A percentile compares a stretch with the other conserved stretches of the same genome.
Evolutionary conservation across 768 basidiomycete species (phyloP).

Genomic region (Artomyces pyxidatus): DNA sequence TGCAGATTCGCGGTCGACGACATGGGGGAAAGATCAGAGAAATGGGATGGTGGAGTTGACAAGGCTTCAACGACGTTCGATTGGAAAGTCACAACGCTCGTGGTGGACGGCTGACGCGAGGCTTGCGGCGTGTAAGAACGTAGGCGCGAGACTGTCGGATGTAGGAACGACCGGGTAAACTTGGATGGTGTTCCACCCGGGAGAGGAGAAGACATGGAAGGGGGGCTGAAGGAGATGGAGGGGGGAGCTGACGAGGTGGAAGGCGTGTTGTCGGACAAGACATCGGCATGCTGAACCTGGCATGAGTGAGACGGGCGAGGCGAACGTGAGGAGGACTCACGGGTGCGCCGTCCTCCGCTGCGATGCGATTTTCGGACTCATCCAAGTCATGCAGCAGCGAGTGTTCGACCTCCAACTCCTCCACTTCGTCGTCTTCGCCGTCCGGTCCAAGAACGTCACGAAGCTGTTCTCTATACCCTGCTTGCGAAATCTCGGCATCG

Average conservation of each 20-base stretch:
- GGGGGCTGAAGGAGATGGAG: constrained; percentile 30
- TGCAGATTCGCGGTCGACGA: constrained; percentile 53
- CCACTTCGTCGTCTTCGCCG: constrained; percentile 40
- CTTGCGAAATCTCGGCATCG: constrained; percentile 43
- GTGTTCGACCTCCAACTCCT: constrained; percentile 37
- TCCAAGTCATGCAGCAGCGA: constrained; percentile 32
- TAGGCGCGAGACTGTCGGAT: constrained; percentile 72
- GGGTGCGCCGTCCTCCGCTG: constrained; percentile 6
- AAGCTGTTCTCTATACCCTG: constrained; percentile 59
- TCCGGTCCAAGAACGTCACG: constrained; percentile 67
- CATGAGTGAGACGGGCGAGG: constrained; percentile 19
- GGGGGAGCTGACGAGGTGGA: constrained; percentile 28
- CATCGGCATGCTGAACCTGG: constrained; percentile 27
- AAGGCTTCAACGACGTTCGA: constrained; percentile 35
- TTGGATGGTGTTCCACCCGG: constrained; percentile 28
- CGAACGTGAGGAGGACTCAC: constrained; percentile 25
- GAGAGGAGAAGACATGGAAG: constrained; percentile 30
- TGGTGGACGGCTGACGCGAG: constrained; percentile 33
- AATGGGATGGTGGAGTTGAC: constrained; percentile 54
- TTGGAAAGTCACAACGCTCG: constrained; percentile 35
- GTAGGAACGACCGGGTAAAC: constrained; percentile 51
- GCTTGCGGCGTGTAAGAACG: constrained; percentile 56
- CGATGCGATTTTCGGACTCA: neutral
- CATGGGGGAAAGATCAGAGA: constrained; percentile 62
- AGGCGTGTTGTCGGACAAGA: constrained; percentile 20